Evolutionary conservation across 768 basidiomycete genomes (phyloP).

Genomic region (Imleria badia): DNA sequence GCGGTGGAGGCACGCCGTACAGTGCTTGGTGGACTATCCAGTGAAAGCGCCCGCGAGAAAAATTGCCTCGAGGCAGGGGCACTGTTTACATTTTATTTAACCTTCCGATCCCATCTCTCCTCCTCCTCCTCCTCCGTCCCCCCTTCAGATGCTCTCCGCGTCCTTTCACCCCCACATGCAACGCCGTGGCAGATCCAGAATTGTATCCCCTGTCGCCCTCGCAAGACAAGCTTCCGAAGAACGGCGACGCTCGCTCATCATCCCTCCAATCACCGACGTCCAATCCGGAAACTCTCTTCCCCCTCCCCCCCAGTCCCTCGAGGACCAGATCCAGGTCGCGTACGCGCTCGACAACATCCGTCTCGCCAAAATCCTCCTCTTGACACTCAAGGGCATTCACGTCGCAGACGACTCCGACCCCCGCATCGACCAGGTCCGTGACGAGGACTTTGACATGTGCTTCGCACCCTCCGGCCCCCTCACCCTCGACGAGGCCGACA

Average conservation of each 20-base stretch:
- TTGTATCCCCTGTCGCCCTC: slow-evolving; percentile 42
- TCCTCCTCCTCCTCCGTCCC: background rate
- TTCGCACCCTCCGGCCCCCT: slow-evolving; percentile 41
- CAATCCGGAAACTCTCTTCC: background rate
- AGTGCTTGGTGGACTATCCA: background rate
- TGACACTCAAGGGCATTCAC: slow-evolving; percentile 60
- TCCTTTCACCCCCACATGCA: slow-evolving; percentile 28
- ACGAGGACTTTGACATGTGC: slow-evolving; percentile 43
- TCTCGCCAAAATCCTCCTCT: slow-evolving; percentile 61
- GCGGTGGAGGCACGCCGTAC: slow-evolving; percentile 8
- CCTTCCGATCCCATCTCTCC: background rate
- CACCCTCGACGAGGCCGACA: slow-evolving; percentile 41
- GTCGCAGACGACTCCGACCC: slow-evolving; percentile 60
- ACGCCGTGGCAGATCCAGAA: slow-evolving; percentile 42
- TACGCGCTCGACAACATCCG: slow-evolving; percentile 68
- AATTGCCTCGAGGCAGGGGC: slow-evolving; percentile 18
- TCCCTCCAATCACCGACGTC: background rate
- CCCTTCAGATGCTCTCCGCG: slow-evolving; percentile 21
- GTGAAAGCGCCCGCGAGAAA: background rate
- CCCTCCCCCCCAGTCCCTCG: slow-evolving; percentile 42
- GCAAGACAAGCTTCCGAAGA: slow-evolving; percentile 46
- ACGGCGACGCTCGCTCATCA: slow-evolving; percentile 20
- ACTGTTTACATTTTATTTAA: background rate
- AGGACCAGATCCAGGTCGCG: slow-evolving; percentile 65
- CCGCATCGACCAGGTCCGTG: slow-evolving; percentile 57